These are phyloP conservation scores for Bjerkandera adusta DNA, from an alignment of 1,284 basidiomycete genomes.

Conservation along the genomic window DNA sequence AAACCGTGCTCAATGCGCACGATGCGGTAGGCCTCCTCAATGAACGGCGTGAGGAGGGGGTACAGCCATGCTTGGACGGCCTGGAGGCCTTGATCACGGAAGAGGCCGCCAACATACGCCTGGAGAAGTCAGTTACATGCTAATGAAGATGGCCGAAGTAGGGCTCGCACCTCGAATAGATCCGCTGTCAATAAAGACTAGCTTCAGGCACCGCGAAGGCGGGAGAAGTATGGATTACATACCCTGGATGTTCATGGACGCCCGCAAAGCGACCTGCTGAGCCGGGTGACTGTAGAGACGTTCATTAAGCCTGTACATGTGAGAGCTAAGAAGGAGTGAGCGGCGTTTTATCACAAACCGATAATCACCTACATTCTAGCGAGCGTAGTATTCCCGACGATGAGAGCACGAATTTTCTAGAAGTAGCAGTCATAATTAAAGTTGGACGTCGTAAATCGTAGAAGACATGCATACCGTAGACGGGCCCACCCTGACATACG, in stretches of 20 bases:
- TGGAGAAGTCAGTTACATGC: slow-evolving; percentile 25
- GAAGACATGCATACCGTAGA: slow-evolving; percentile 49
- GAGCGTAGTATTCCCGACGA: slow-evolving; percentile 71
- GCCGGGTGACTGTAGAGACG: slow-evolving; percentile 61
- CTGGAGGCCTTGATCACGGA: slow-evolving; percentile 61
- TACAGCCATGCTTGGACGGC: slow-evolving; percentile 56
- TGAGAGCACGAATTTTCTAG: slow-evolving; percentile 70
- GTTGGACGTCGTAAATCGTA: not conserved
- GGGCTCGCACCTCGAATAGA: slow-evolving; percentile 75
- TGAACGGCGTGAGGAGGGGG: slow-evolving; percentile 60
- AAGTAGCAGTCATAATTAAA: not conserved
- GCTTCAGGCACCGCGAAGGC: slow-evolving; percentile 5
- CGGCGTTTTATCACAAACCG: not conserved
- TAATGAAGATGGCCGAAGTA: slow-evolving; percentile 10
- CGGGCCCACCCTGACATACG: slow-evolving; percentile 70
- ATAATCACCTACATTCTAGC: slow-evolving; percentile 55
- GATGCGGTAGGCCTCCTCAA: slow-evolving; percentile 53
- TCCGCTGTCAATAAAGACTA: slow-evolving; percentile 47
- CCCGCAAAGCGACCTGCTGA: slow-evolving; percentile 63
- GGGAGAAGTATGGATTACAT: slow-evolving; percentile 13
- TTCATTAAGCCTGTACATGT: slow-evolving; percentile 60
- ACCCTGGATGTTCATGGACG: slow-evolving; percentile 71
- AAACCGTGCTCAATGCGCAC: slow-evolving; percentile 65
- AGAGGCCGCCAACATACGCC: slow-evolving; percentile 76
- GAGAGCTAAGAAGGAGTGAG: slow-evolving; percentile 41